Base-by-base conservation (phyloP, 305 asterid genomes). In the Striga hermonthica region DNA sequence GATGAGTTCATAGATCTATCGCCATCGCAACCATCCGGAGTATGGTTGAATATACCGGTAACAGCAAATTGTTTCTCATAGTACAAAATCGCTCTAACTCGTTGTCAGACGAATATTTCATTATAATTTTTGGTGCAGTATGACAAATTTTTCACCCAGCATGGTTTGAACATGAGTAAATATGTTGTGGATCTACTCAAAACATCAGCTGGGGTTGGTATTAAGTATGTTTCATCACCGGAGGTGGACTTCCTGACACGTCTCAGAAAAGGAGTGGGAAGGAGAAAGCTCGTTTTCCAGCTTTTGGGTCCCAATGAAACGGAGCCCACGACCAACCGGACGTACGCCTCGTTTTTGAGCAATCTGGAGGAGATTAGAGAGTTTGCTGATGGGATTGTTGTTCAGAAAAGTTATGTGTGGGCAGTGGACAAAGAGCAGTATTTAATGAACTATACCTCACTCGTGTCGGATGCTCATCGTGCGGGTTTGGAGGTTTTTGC, bases 11-110 rank as follows among this genome's bases (percentile, higher is more conserved):
- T 9, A 69, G 68, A 2, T 72, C 83, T 37, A 38, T 31, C 16
- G 62, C 68, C 35, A 68, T 0, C 68, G 61, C 57, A 39, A 39
- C 81, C 85, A 70, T 65, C 84, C 54, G 82, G 76, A n/a, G 39
- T 89, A 31, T 90, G 98, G 98, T 69, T 92, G 74, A 90, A 80
- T 68, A 60, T 87, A 56, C 84, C 83, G 96, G 98, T 92, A 78
- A 11, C 47, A 53, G 54, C 50, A 57, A 56, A 11, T 57, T 53
- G 4, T 54, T 48, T 49, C 44, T 0, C 44, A 7, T 9, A 7
- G 44, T 39, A 39, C 44, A 39, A 39, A 39, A 22, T 22, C 2
- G 31, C 31, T 22, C 31, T 22, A 22, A 22, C 31, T 22, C 31
- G 31, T 0, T 22, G 2, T 22, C 31, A 39, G 43, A 57, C 60